Evolutionary conservation across 495 filamentous ascomycete genomes (phyloP), one percentile per base, ranked within the genome.

Genomic region (Oleoguttula mirabilis): DNA sequence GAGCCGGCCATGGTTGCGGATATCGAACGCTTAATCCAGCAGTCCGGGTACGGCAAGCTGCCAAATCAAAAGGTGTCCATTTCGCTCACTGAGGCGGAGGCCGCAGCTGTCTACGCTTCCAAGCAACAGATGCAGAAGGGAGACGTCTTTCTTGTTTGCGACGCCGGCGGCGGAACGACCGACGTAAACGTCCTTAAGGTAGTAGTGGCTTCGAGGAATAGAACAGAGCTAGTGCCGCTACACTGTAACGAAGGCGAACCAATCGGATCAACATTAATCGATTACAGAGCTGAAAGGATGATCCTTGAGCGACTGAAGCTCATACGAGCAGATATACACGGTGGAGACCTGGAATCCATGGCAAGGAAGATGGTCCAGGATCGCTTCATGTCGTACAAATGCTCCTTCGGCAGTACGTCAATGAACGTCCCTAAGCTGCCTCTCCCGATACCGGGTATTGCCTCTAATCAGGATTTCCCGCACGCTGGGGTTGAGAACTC

Each of bases 1-100:
- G 59, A 68, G 22, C 60, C 65, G 2, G 71, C 73, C 39, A 67
- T 80, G 37, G 64, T 74, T 19, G 66, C 79, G 19, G 37, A 60
- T 14, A 47, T 55, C 2, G 40, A 43, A 24, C n/a, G 21, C n/a
- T 21, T 43, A n/a, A 43, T 43, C 12, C 3, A 15, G 5, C 3
- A 4, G 15, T 70, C 72, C 2, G 72, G 77, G 2, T 73, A 70
- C 50, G 68, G 69, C 6, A 47, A 48, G 5, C 59, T 59, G 1
- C 35, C 45, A 0, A 55, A 54, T 11, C 72, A 77, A 53, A 59
- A 54, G 6, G 69, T 67, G 1, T 52, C 47, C n/a, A 74, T 82
- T 25, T 72, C 74, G 12, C 55, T 81, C 14, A 82, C 78, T 0
- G 78, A 82, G 52, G 76, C 77, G 1, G 77, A 82, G 54, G 77